phyloP scores from a whole-genome alignment of 2,329 filamentous ascomycete genomes.

The Phaeomoniella chlamydospora region DNA sequence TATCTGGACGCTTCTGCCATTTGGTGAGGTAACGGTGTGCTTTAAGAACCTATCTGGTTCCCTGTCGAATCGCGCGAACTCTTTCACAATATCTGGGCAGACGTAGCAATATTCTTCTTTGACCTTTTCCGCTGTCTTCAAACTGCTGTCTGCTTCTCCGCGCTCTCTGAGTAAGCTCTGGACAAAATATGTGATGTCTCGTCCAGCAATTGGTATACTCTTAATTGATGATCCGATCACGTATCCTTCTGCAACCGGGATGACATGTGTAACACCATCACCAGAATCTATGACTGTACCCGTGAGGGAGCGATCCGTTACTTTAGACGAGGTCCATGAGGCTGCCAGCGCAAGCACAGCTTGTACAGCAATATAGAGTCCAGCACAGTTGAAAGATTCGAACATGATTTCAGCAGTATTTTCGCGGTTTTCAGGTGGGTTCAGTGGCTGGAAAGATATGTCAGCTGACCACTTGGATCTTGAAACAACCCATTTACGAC shows the following conservation, averaged over 20 bases:
- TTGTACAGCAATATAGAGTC: conserved; percentile 96
- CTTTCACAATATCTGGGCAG: conserved; percentile 96
- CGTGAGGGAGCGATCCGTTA: conserved; percentile 86
- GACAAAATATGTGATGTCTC: conserved; percentile 98
- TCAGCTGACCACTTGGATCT: conserved; percentile 4
- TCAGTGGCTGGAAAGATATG: conserved; percentile 54
- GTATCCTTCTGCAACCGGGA: conserved; percentile 95
- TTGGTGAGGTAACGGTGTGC: conserved; percentile 74
- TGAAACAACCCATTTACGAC: conserved; percentile 14
- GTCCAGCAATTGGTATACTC: conserved; percentile 92
- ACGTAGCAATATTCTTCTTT: conserved; percentile 99
- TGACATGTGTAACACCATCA: conserved; percentile 97
- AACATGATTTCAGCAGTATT: conserved; percentile 99
- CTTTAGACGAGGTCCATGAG: conserved; percentile 97
- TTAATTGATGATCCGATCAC: conserved; percentile 99
- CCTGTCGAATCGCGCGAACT: conserved; percentile 85
- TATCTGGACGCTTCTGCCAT: conserved; percentile 69
- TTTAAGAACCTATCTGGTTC: conserved; percentile 85
- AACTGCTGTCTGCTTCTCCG: conserved; percentile 86
- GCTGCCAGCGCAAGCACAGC: conserved; percentile 91
- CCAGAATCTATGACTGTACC: conserved; percentile 98
- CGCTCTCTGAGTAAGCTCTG: conserved; percentile 91
- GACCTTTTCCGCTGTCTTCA: conserved; percentile 95
- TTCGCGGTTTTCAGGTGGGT: conserved; percentile 96
- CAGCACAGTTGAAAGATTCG: conserved; percentile 98